Percentiles rank a stretch among this genome's conserved stretches.
Conservation (phyloP, 805 yeast genomes). For the Candida piceae region DNA sequence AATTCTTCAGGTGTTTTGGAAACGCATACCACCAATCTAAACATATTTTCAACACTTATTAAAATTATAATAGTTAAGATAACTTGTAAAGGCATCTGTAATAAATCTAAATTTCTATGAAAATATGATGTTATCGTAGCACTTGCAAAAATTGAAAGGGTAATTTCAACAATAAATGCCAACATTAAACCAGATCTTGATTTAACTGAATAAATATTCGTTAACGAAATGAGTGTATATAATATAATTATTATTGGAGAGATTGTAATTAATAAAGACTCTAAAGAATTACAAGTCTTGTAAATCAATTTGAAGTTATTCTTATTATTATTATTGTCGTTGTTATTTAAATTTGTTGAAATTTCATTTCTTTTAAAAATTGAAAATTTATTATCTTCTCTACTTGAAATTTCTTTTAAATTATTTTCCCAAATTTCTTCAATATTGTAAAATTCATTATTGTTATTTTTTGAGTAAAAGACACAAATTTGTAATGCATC, state of each 20-base stretch:
- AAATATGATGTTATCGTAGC: slow-evolving; percentile 37
- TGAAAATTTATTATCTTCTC: background rate
- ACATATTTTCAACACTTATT: slow-evolving; percentile 43
- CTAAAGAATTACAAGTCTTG: slow-evolving; percentile 18
- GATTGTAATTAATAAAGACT: slow-evolving; percentile 5
- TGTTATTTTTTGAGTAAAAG: slow-evolving; percentile 19
- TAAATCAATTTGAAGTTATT: slow-evolving; percentile 12
- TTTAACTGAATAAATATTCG: slow-evolving; percentile 37
- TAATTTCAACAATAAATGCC: slow-evolving; percentile 38
- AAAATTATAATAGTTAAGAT: slow-evolving; percentile 38
- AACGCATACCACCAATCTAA: slow-evolving; percentile 38
- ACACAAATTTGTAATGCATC: slow-evolving; percentile 34
- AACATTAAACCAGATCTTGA: slow-evolving; percentile 42
- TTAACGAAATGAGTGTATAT: slow-evolving; percentile 32
- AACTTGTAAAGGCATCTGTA: slow-evolving; percentile 36
- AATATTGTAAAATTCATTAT: slow-evolving; percentile 6
- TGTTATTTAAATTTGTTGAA: background rate
- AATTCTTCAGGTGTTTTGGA: slow-evolving; percentile 38
- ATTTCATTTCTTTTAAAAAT: background rate
- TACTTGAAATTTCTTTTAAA: slow-evolving; percentile 17
- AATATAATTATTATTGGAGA: slow-evolving; percentile 18
- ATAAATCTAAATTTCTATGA: slow-evolving; percentile 29
- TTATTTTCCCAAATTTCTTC: slow-evolving; percentile 30
- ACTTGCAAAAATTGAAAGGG: slow-evolving; percentile 37
- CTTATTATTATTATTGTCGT: no score